Evolutionary conservation across 345 rosid species (phyloP).

Genomic region (Ceriops tagal): DNA sequence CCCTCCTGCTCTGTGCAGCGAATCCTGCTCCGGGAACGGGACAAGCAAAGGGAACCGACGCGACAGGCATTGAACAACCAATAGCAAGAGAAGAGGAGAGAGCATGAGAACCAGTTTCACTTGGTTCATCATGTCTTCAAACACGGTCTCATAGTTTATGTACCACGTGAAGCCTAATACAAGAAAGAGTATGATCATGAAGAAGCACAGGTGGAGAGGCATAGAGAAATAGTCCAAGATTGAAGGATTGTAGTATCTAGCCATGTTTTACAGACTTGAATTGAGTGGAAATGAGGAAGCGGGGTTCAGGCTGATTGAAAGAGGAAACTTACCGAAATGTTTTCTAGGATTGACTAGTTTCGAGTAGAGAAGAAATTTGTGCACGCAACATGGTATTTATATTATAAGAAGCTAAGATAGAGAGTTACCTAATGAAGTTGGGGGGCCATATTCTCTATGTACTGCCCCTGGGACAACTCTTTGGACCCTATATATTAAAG

Average conservation of each 20-base stretch:
- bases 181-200: constrained; percentile 37
- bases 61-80: constrained; percentile 46
- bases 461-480: no score
- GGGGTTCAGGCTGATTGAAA: not conserved
- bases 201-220: constrained; percentile 50
- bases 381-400: not conserved
- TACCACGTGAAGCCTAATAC: constrained; percentile 48
- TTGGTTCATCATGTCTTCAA: constrained; percentile 45
- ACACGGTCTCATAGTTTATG: constrained; percentile 43
- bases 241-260: constrained; percentile 21
- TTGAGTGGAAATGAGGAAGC: not conserved
- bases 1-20: constrained; percentile 49
- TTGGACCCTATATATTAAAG: no score
- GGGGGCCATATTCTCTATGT: no score
- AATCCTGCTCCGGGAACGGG: constrained; percentile 40
- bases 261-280: constrained; percentile 22
- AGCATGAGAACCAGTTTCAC: constrained; percentile 42
- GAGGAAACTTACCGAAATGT: not conserved
- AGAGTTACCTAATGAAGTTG: no score
- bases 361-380: not conserved
- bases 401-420: no score
- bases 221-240: constrained; percentile 21
- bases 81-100: constrained; percentile 43
- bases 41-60: constrained; percentile 23
- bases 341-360: constrained; percentile 4